Evolutionary conservation across 768 basidiomycete genomes (phyloP), one percentile per base, ranked within the genome.

Genomic region (Xerocomus brunneocitrinus): DNA sequence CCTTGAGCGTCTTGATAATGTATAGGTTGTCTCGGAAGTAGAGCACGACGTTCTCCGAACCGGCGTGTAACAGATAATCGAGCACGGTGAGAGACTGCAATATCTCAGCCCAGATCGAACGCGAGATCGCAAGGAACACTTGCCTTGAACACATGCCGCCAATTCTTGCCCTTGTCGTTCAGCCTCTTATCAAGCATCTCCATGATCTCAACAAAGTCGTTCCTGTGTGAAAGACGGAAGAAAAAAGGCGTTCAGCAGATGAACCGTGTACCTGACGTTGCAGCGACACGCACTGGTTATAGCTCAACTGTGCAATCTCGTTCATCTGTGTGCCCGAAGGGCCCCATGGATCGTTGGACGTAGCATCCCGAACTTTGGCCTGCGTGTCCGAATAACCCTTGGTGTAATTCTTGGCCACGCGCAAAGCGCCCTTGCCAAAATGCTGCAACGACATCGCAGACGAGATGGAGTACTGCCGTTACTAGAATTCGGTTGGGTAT

Each of bases 161-260:
- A 99, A 64, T 98, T 98, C 83, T 98, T 98, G 35, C 97, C 97
- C 78, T 97, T 98, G 76, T 99, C 97, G 62, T 94, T 94, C 57
- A 99, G 75, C 48, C 97, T 85, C 73, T 99, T 98, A 73, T 98
- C 97, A 46, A 99, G 79, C 92, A 98, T 97, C 76, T 99, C 97
- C 93, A 99, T 98, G 65, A 99, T 91, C 74, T 99, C 97, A 12
- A 98, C 93, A 69, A 99, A 99, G 64, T 98, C 95, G 55, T 85
- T 88, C 72, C 94, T 81, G 52, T 53, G 46, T 4, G 31, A 40
- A 22, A 34, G 47, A 48, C 32, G 24, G n/a, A 5, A 25, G 16
- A 41, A 32, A 27, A 28, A 22, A 8, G 31, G 25, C 8, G n/a
- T 39, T 50, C 8, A 34, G 28, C 32, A 13, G 19, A 32, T 16